phyloP scores from a whole-genome alignment of 768 basidiomycete genomes.

The Pulveroboletus sp. region DNA sequence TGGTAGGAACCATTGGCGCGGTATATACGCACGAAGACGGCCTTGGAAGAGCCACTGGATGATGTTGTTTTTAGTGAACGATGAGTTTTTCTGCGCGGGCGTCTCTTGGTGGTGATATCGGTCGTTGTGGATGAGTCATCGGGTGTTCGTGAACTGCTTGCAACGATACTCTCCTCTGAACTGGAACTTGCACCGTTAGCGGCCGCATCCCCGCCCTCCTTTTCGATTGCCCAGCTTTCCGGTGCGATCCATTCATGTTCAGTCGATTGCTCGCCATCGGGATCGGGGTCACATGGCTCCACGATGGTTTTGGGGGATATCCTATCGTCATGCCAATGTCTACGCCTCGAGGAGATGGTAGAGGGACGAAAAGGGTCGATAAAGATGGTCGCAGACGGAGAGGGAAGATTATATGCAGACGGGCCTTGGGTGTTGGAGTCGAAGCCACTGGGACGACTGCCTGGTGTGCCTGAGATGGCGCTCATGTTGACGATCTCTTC shows the following conservation, averaged over 20 bases:
- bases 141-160: slow-evolving; percentile 15
- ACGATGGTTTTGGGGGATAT: slow-evolving; percentile 49
- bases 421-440: slow-evolving; percentile 33
- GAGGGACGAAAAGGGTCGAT: slow-evolving; percentile 34
- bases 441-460: slow-evolving; percentile 18
- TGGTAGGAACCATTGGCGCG: slow-evolving; percentile 69
- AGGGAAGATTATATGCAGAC: slow-evolving; percentile 39
- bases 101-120: slow-evolving; percentile 16
- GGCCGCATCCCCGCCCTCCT: slow-evolving; percentile 36
- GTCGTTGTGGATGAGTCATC: slow-evolving; percentile 12
- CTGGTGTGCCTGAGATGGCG: slow-evolving; percentile 6
- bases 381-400: slow-evolving; percentile 29
- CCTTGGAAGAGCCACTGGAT: slow-evolving; percentile 14
- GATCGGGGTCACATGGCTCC: slow-evolving; percentile 7
- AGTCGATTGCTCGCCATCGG: slow-evolving; percentile 11
- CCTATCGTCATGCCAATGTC: slow-evolving; percentile 31
- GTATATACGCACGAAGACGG: slow-evolving; percentile 71
- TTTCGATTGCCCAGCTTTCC: slow-evolving; percentile 72
- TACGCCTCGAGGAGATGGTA: slow-evolving; percentile 19
- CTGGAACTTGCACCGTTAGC: slow-evolving; percentile 38
- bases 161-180: slow-evolving; percentile 31
- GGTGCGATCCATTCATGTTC: slow-evolving; percentile 59
- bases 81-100: slow-evolving; percentile 24
- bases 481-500: slow-evolving; percentile 68
- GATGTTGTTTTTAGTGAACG: slow-evolving; percentile 16